Base-by-base conservation (phyloP, 2,329 filamentous ascomycete genomes). In the Spiromastix sp. region DNA sequence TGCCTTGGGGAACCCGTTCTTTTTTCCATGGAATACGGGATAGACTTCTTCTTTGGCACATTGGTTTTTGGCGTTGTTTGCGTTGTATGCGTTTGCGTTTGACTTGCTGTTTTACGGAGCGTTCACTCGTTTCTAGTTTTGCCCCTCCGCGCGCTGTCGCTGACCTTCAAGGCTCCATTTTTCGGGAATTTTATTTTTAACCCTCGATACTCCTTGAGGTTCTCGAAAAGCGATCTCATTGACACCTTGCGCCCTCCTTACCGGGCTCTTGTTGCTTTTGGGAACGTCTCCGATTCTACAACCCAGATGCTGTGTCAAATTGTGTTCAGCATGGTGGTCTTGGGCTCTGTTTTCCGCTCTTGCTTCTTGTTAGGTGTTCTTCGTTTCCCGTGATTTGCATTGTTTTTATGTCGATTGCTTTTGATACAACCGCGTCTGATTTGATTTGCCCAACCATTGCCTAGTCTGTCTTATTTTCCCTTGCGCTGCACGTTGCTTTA, bases 351-450 rank as follows among this genome's bases (percentile, higher is more conserved):
- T 24, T 24, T 22, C 26, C 25, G 13, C 29, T 15, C 21, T 36
- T 22, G 11, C 28, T 27, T 20, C 29, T 27, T 36, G 30, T 28
- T 33, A 16, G 12, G n/a, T 34, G 12, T 25, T 37, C 31, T 32
- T 17, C 34, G 22, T 32, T 37, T 41, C 13, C 24, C 38, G 20
- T 39, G 36, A 27, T 33, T 55, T 49, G 43, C 51, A 47, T 51
- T 60, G 56, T 54, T n/a, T n/a, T n/a, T n/a, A n/a, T n/a, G n/a
- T n/a, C n/a, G n/a, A n/a, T n/a, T n/a, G n/a, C n/a, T n/a, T n/a
- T 61, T 63, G 60, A 64, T 64, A 64, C 59, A 62, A 64, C 51
- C 60, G 60, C 60, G 60, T 64, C 60, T 64, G 60, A 56, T 46
- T 50, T 48, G 49, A 43, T 30, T 35, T 39, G 40, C 50, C 51